Percentiles rank a stretch among this genome's conserved stretches.
Conservation (phyloP, 352 stramenopile genomes). For the Thalassiosira hispida region DNA sequence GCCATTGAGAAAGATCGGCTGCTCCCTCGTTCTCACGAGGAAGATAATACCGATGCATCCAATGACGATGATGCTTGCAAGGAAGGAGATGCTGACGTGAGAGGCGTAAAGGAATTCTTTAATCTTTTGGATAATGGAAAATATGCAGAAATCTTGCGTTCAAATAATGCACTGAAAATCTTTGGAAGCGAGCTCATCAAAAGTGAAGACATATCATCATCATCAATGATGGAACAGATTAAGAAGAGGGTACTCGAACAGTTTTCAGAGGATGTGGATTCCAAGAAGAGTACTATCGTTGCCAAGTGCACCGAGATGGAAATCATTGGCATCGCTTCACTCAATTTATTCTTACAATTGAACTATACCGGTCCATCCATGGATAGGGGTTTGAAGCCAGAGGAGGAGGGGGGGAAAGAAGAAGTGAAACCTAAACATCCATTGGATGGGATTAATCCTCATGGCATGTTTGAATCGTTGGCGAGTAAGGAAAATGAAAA, state of each 20-base stretch:
- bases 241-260: conserved; percentile 23
- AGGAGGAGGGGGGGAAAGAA: conserved; percentile 27
- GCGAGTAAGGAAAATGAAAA: conserved; percentile 18
- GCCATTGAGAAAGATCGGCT: conserved; percentile 35
- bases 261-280: conserved; percentile 15
- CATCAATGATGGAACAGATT: conserved; percentile 34
- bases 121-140: conserved; percentile 45
- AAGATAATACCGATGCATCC: background rate
- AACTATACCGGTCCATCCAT: conserved; percentile 83
- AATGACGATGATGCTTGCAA: background rate
- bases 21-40: conserved; percentile 16
- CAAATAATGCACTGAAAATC: conserved; percentile 35
- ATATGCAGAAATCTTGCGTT: conserved; percentile 62
- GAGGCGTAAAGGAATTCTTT: conserved; percentile 29
- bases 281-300: conserved; percentile 13
- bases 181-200: conserved; percentile 35
- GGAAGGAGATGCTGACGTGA: conserved; percentile 2
- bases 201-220: background rate
- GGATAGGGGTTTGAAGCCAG: conserved; percentile 49
- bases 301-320: conserved; percentile 62
- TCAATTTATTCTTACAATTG: conserved; percentile 83
- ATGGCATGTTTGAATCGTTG: conserved; percentile 58
- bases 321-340: conserved; percentile 69
- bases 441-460: conserved; percentile 68
- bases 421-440: conserved; percentile 18